Evolutionary conservation across 768 basidiomycete genomes (phyloP).

Genomic region (Heimioporus sp.): DNA sequence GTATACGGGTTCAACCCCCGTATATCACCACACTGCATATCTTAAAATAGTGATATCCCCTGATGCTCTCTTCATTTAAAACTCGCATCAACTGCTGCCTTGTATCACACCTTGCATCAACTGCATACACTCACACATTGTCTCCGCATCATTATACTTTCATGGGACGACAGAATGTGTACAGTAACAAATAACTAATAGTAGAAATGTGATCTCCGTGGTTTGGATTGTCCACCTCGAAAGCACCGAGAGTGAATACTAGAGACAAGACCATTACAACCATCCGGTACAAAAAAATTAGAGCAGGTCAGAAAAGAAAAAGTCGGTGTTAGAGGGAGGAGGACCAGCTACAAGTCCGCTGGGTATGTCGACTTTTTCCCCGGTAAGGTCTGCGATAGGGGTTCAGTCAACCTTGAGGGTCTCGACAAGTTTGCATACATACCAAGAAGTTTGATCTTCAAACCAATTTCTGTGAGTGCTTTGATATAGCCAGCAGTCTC

Average conservation of each 20-base stretch:
- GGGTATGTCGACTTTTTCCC: constrained; percentile 88
- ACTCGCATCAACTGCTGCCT: constrained; percentile 28
- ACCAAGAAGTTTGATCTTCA: constrained; percentile 90
- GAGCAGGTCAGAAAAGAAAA: constrained; percentile 75
- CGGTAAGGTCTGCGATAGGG: constrained; percentile 67
- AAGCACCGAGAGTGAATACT: constrained; percentile 2
- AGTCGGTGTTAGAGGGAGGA: constrained; percentile 77
- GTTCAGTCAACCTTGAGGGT: neutral
- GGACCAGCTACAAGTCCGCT: constrained; percentile 74
- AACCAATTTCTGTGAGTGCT: constrained; percentile 84
- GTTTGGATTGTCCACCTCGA: neutral
- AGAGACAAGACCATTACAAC: constrained; percentile 6
- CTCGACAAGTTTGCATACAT: constrained; percentile 19
- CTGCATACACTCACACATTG: constrained; percentile 42
- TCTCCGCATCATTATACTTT: constrained; percentile 15
- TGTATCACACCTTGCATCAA: constrained; percentile 48
- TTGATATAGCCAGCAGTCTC: constrained; percentile 87
- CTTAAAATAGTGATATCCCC: constrained; percentile 18
- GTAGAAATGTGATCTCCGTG: constrained; percentile 11
- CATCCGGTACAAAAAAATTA: constrained; percentile 17
- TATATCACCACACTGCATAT: constrained; percentile 36
- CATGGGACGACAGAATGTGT: constrained; percentile 12
- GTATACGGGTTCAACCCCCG: constrained; percentile 88
- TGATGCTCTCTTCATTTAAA: constrained; percentile 2
- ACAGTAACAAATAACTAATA: constrained; percentile 26